These are phyloP conservation scores for Aspergillus sojae DNA, from an alignment of 2,329 filamentous ascomycete species.

Conservation along the genomic window DNA sequence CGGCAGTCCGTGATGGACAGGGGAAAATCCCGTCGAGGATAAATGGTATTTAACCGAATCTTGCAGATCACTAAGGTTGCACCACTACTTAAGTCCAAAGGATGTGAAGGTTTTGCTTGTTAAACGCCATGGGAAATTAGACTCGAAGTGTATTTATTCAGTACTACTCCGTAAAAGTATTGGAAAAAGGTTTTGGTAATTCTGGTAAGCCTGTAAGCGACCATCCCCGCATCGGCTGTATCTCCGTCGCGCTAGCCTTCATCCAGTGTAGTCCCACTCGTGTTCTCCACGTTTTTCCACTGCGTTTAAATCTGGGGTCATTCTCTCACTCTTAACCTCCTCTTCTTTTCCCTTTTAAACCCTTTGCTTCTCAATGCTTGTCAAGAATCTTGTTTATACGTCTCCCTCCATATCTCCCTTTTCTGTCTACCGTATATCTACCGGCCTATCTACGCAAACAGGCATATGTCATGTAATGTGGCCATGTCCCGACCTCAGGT, in stretches of 20 bases:
- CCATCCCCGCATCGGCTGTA: constrained; percentile 22
- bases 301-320: constrained; percentile 18
- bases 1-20: constrained; percentile 18
- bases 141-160: neutral
- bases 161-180: no score
- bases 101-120: neutral
- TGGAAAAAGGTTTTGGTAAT: neutral
- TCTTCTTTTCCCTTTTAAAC: constrained; percentile 12
- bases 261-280: neutral
- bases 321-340: constrained; percentile 7
- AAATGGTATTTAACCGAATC: constrained; percentile 9
- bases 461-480: constrained; percentile 18
- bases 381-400: neutral
- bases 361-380: constrained; percentile 12
- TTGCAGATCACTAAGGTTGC: neutral
- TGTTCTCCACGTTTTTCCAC: constrained; percentile 26
- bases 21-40: constrained; percentile 21
- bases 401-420: constrained; percentile 3
- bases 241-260: constrained; percentile 10
- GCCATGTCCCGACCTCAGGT: constrained; percentile 74
- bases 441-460: neutral
- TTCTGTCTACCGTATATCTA: neutral
- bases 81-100: no score
- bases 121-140: neutral
- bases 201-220: constrained; percentile 5